These are phyloP conservation scores for Lichtheimia ramosa DNA, from an alignment of 371 early-diverging fungal species.

Conservation along the genomic window DNA sequence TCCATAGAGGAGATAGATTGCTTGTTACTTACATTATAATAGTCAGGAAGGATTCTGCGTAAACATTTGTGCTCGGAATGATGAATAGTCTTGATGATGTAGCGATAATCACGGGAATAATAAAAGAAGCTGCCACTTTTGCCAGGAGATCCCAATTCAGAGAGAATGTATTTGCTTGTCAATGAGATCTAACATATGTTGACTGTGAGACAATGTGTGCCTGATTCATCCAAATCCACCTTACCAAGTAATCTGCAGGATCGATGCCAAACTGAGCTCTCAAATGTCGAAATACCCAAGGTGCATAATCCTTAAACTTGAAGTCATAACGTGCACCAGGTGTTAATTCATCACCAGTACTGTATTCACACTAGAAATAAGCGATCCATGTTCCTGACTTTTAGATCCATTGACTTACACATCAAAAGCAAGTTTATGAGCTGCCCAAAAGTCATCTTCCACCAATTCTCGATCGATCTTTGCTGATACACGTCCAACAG, in stretches of 20 bases:
- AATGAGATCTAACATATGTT: conserved; percentile 82
- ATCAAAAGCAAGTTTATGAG: conserved; percentile 93
- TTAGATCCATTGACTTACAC: conserved; percentile 84
- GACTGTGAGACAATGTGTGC: conserved; percentile 66
- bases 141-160: conserved; percentile 94
- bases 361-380: conserved; percentile 54
- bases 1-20: conserved; percentile 53
- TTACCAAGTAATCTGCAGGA: conserved; percentile 86
- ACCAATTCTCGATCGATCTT: conserved; percentile 76
- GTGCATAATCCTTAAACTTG: conserved; percentile 98
- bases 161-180: conserved; percentile 94
- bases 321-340: conserved; percentile 94
- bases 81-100: conserved; percentile 97
- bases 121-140: conserved; percentile 97
- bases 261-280: conserved; percentile 87
- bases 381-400: conserved; percentile 76
- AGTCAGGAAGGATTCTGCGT: conserved; percentile 80
- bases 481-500: conserved; percentile 80
- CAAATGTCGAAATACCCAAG: conserved; percentile 91
- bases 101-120: conserved; percentile 96
- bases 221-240: conserved; percentile 51
- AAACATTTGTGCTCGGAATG: conserved; percentile 93
- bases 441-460: conserved; percentile 81
- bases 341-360: conserved; percentile 90
- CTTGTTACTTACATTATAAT: conserved; percentile 72